These are phyloP conservation scores for Venturia effusa DNA, from an alignment of 2,329 filamentous ascomycete species.

Conservation along the genomic window DNA sequence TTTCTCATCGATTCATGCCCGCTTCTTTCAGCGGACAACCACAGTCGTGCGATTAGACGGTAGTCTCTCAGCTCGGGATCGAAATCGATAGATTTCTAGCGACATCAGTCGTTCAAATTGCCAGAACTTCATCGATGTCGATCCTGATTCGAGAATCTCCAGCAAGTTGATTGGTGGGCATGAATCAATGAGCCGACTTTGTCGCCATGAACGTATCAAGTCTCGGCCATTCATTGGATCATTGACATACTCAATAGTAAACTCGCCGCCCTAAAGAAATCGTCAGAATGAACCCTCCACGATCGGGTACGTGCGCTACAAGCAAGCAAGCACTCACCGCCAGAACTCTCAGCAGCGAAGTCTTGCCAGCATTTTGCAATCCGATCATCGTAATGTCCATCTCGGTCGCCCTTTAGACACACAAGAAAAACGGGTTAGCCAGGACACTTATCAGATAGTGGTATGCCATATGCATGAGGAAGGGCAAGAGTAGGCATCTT, in stretches of 20 bases:
- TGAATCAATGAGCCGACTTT: no score
- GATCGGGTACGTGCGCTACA: background rate
- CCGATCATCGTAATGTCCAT: constrained; percentile 99
- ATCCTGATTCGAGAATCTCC: no score
- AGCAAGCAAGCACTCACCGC: constrained; percentile 57
- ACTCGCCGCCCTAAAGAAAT: constrained; percentile 72
- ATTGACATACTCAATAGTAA: constrained; percentile 88
- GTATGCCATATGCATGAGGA: background rate
- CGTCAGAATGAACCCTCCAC: constrained; percentile 14
- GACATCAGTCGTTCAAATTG: no score
- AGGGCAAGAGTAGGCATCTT: background rate
- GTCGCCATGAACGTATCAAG: background rate
- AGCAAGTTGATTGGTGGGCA: no score
- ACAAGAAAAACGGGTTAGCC: constrained; percentile 1
- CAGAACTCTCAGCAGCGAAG: constrained; percentile 82
- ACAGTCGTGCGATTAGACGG: no score
- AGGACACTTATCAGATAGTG: background rate
- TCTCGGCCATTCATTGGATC: background rate
- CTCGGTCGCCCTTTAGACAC: constrained; percentile 70
- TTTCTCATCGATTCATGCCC: no score
- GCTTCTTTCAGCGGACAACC: no score
- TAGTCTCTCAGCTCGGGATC: no score
- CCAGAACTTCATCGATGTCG: no score
- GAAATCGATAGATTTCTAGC: no score
- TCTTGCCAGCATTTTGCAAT: constrained; percentile 96